These are phyloP conservation scores for Emydomyces testavorans DNA, from an alignment of 2,329 filamentous ascomycete genomes.

Conservation along the genomic window DNA sequence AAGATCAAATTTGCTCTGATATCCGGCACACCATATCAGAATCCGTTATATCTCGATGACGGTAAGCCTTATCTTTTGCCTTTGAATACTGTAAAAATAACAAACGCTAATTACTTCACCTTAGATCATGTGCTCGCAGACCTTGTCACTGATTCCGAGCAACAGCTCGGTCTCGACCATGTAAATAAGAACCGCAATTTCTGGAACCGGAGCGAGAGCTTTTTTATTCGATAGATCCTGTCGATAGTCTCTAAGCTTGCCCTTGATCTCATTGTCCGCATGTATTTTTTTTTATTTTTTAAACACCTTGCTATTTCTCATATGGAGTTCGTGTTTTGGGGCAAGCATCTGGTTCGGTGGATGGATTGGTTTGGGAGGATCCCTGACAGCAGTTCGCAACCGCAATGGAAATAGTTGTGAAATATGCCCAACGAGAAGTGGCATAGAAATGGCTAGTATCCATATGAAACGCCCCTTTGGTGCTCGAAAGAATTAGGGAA, in stretches of 20 bases:
- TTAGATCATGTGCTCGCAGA: slow-evolving; percentile 39
- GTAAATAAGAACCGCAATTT: slow-evolving; percentile 49
- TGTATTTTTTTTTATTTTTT: neutral
- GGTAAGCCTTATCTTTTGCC: slow-evolving; percentile 46
- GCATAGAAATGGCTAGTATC: neutral
- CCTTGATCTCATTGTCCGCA: neutral
- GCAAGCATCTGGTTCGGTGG: slow-evolving; percentile 4
- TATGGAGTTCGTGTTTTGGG: slow-evolving; percentile 1
- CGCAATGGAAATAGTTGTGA: neutral
- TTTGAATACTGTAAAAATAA: no score
- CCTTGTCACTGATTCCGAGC: slow-evolving; percentile 64
- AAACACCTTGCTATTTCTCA: neutral
- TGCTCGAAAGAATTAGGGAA: no score
- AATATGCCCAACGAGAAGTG: neutral
- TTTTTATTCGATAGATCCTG: slow-evolving; percentile 47
- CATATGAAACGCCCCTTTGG: no score
- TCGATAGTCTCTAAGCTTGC: neutral
- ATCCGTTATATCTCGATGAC: slow-evolving; percentile 73
- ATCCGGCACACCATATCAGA: slow-evolving; percentile 57
- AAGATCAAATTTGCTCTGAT: slow-evolving; percentile 94
- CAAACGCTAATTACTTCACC: neutral
- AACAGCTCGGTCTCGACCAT: slow-evolving; percentile 59
- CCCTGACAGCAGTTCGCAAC: neutral
- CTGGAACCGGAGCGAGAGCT: slow-evolving; percentile 50
- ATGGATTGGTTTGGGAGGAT: neutral